A percentile compares a stretch with the other conserved stretches of the same genome.
Conservation (phyloP, 2,329 filamentous ascomycete species). For the Teratosphaeria viscida region DNA sequence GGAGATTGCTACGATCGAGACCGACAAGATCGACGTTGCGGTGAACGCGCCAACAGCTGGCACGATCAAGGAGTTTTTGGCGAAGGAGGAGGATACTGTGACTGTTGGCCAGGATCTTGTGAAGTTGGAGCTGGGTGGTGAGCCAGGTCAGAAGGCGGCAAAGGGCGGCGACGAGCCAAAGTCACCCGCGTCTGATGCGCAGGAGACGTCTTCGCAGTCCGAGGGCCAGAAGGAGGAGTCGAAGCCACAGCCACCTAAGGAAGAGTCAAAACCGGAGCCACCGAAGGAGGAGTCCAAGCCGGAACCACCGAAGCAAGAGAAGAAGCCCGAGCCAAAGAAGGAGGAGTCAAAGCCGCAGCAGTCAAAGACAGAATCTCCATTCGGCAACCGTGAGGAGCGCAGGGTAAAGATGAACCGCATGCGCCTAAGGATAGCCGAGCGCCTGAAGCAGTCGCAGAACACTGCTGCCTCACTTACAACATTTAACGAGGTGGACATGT, state of each 20-base stretch:
- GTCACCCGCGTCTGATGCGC: conserved; percentile 46
- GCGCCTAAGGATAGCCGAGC: conserved; percentile 93
- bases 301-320: conserved; percentile 35
- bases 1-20: conserved; percentile 97
- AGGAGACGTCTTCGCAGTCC: conserved; percentile 47
- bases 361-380: conserved; percentile 30
- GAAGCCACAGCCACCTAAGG: conserved; percentile 30
- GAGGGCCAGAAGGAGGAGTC: conserved; percentile 38
- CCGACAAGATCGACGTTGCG: conserved; percentile 98
- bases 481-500: conserved; percentile 99
- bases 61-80: conserved; percentile 83
- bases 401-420: conserved; percentile 99
- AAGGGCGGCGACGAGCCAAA: conserved; percentile 46
- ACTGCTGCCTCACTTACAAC: conserved; percentile 94
- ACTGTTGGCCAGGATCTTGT: conserved; percentile 86
- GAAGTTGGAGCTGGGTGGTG: conserved; percentile 68
- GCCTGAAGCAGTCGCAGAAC: conserved; percentile 98
- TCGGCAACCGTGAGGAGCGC: conserved; percentile 75
- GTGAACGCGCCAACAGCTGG: conserved; percentile 90
- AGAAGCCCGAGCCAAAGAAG: conserved; percentile 27
- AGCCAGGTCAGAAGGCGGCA: conserved; percentile 46
- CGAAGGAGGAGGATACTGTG: conserved; percentile 89
- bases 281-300: conserved; percentile 23
- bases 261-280: conserved; percentile 31
- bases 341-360: conserved; percentile 33